A percentile compares a stretch with the other conserved stretches of the same genome.
Evolutionary conservation across 169 alveolate species (phyloP).

Genomic region (Nephromyces sp.): DNA sequence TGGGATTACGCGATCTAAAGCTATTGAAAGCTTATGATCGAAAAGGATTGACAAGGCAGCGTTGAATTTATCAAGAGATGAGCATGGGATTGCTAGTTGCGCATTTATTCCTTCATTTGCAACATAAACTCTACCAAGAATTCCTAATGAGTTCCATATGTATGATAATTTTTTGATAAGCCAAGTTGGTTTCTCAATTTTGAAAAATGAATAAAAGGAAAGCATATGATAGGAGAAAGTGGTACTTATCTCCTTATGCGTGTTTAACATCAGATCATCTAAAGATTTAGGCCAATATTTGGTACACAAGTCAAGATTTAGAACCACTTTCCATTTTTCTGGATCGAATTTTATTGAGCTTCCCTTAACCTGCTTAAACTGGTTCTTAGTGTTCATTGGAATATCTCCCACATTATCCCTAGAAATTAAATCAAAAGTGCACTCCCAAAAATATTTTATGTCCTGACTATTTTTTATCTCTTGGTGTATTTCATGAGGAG

Average conservation of each 20-base stretch:
- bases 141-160: constrained; percentile 19
- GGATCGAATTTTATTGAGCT: too few species aligned
- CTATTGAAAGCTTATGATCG: constrained; percentile 6
- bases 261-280: not conserved
- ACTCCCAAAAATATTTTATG: too few species aligned
- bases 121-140: constrained; percentile 38
- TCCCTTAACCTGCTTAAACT: too few species aligned
- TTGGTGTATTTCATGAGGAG: too few species aligned
- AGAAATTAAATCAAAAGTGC: too few species aligned
- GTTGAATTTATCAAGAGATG: not conserved
- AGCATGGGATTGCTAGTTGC: constrained; percentile 30
- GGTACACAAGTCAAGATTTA: too few species aligned
- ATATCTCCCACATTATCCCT: too few species aligned
- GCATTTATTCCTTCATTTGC: constrained; percentile 39
- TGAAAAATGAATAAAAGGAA: constrained; percentile 25
- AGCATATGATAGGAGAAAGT: constrained; percentile 18
- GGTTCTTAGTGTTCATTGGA: too few species aligned
- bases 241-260: not conserved
- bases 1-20: constrained; percentile 3
- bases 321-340: too few species aligned
- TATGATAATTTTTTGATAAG: constrained; percentile 17
- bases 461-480: too few species aligned
- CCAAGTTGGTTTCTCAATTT: constrained; percentile 4
- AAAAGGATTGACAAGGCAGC: constrained; percentile 16
- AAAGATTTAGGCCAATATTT: not conserved